Conservation (phyloP, 2,329 filamentous ascomycete species). For the Trichoderma oligosporum region DNA sequence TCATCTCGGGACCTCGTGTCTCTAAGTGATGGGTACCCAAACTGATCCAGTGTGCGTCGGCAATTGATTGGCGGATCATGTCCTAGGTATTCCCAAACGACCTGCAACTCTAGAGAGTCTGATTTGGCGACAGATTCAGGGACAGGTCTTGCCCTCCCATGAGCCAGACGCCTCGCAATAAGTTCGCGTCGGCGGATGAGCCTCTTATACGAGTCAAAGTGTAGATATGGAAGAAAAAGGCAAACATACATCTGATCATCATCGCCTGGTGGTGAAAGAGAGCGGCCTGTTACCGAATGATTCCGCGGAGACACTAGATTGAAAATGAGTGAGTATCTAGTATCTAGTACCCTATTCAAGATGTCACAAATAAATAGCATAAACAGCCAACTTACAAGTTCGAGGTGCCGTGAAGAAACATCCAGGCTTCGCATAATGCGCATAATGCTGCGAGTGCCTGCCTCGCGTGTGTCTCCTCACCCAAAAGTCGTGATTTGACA, state of each 20-base stretch:
- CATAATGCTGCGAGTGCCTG: conserved; percentile 47
- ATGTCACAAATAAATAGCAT: neutral
- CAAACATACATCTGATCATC: conserved; percentile 41
- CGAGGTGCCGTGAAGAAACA: conserved; percentile 44
- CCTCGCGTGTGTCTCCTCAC: conserved; percentile 46
- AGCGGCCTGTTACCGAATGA: conserved; percentile 29
- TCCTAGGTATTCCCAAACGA: conserved; percentile 61
- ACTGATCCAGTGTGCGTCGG: conserved; percentile 60
- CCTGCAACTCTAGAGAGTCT: conserved; percentile 53
- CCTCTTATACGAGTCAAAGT: conserved; percentile 61
- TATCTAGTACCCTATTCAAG: too few relatives aligned
- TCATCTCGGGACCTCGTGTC: conserved; percentile 60
- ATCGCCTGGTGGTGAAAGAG: conserved; percentile 29
- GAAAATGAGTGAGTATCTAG: too few relatives aligned
- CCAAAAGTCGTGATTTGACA: conserved; percentile 49
- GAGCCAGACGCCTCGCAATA: conserved; percentile 48
- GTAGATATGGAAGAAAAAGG: conserved; percentile 56
- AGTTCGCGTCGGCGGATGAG: conserved; percentile 54
- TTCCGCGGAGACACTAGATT: conserved; percentile 38
- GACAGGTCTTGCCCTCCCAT: conserved; percentile 54
- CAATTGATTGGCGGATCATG: conserved; percentile 59
- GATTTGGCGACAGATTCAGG: conserved; percentile 51
- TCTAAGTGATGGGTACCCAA: conserved; percentile 57
- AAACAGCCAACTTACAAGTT: conserved; percentile 28
- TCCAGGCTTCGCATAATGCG: conserved; percentile 47